Base-by-base conservation (phyloP, 208 protist genomes). In the Leptomonas pyrrhocoris region DNA sequence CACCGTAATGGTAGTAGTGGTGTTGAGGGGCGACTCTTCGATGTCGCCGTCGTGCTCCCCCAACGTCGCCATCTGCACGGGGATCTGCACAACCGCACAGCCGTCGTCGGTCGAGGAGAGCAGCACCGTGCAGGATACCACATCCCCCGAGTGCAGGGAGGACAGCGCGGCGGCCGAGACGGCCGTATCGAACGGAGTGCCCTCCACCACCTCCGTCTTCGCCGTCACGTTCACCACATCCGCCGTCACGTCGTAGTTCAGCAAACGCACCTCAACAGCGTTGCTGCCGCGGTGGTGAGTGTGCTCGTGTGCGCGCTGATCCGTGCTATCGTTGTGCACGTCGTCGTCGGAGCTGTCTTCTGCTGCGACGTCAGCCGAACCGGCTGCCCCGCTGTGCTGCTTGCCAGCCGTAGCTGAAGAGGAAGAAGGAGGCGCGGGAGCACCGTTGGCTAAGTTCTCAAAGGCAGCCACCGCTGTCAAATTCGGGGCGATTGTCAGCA, bases 41-140 rank as follows among this genome's bases (percentile, higher is more conserved):
- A n/a, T n/a, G n/a, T n/a, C n/a, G n/a, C n/a, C n/a, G 21, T 62
- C 57, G 31, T 50, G 5, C n/a, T 31, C 40, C 8, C 4, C 19
- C n/a, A n/a, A n/a, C 7, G 25, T 9, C 58, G 18, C 27, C 31
- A 64, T 21, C 25, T 48, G 58, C 27, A 71, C 48, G 38, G 62
- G 71, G 43, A 95, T 68, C 73, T 94, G 88, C 15, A 95, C 86
- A 66, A 95, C 82, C 36, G 90, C 90, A 55, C 85, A 93, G 48
- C 81, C 73, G 62, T 95, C 86, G 61, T 96, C 91, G 1, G 88
- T 96, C n/a, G 74, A 79, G 36, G 84, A 90, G 18, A 96, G 75
- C 50, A 96, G 72, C 25, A 96, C 91, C 38, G 55, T 80, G 19
- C 68, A 86, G 4, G 64, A 63, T 0, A 96, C 88, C 12, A 75